Base-by-base conservation (phyloP, 139 green algal species). In the Diplosphaera chodatii region DNA sequence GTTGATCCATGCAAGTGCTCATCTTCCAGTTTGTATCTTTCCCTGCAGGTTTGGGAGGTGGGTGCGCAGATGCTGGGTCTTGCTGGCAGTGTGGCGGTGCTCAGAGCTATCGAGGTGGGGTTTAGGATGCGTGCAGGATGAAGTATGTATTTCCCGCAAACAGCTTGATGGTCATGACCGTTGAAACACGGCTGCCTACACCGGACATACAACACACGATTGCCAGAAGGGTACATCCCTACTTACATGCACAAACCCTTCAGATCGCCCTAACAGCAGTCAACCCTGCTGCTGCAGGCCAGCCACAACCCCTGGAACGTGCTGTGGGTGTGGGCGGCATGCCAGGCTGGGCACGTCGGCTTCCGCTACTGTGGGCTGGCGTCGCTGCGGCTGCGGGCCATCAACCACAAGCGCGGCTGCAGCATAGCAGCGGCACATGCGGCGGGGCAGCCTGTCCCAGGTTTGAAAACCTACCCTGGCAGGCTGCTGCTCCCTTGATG, bases 361-460 rank as follows among this genome's bases (percentile, higher is more conserved):
- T 74, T 92, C 28, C 76, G 91, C 22, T 92, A 87, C 69, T 31
- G 32, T 4, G 75, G 78, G 0, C 85, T 96, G 4, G 55, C 15
- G 2, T 27, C 63, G 30, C 81, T 96, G 27, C 63, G 68, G 32
- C 90, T 96, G 63, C 59, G 74, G 16, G 76, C 66, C 3, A 78
- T 92, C 20, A 94, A 89, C 64, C 79, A 82, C 32, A 91, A 91
- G 82, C 80, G 87, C 1, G 80, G 78, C 15, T 84, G 73, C 65
- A 71, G 65, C 20, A 15, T 86, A 0, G 73, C 71, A 18, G 56
- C 85, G 63, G 81, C 81, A 3, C 77, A 82, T 18, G 62, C 77
- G 31, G 21, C 41, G 31, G 67, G 66, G 16, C 32, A 64, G 30
- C 30, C 30, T 25, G 20, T 79, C 21, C 74, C 74, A 74, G 74